These are phyloP conservation scores for Crithidia brevicula DNA, from an alignment of 208 protist genomes.

Conservation along the genomic window DNA sequence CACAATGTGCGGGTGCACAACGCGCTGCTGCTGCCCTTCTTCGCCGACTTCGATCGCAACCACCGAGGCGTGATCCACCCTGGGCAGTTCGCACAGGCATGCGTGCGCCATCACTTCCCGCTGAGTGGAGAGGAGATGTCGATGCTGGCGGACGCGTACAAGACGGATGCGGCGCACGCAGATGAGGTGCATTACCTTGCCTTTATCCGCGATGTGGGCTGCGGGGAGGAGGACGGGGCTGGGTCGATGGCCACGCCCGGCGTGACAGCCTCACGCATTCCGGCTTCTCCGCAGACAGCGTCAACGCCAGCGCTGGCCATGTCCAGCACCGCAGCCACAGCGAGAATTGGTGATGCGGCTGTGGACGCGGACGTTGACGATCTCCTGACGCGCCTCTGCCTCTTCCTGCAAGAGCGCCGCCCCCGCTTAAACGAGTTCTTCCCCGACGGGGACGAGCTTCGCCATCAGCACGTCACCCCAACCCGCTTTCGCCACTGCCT, in stretches of 20 bases:
- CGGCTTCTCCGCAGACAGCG: not conserved
- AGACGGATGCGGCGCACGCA: slow-evolving; percentile 26
- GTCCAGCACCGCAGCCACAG: not conserved
- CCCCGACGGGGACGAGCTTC: slow-evolving; percentile 85
- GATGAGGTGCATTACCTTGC: slow-evolving; percentile 62
- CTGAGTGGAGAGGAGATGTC: slow-evolving; percentile 45
- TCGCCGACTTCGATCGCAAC: slow-evolving; percentile 85
- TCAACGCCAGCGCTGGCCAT: not conserved
- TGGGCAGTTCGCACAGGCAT: slow-evolving; percentile 65
- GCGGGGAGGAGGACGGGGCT: slow-evolving; percentile 33
- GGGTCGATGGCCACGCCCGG: no score
- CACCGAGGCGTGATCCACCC: slow-evolving; percentile 70
- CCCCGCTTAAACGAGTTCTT: slow-evolving; percentile 78
- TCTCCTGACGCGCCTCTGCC: slow-evolving; percentile 55
- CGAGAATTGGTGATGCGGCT: no score
- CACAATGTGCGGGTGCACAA: slow-evolving; percentile 69
- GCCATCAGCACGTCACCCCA: slow-evolving; percentile 73
- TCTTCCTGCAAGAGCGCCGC: slow-evolving; percentile 77
- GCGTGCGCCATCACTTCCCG: slow-evolving; percentile 68
- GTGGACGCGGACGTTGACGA: slow-evolving; percentile 47
- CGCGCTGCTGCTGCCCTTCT: slow-evolving; percentile 83
- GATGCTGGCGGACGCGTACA: slow-evolving; percentile 58
- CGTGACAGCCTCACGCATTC: no score
- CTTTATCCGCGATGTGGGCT: slow-evolving; percentile 74
- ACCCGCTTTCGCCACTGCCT: slow-evolving; percentile 83